Conservation (phyloP, 805 yeast genomes). For the Metschnikowia colocasiae region DNA sequence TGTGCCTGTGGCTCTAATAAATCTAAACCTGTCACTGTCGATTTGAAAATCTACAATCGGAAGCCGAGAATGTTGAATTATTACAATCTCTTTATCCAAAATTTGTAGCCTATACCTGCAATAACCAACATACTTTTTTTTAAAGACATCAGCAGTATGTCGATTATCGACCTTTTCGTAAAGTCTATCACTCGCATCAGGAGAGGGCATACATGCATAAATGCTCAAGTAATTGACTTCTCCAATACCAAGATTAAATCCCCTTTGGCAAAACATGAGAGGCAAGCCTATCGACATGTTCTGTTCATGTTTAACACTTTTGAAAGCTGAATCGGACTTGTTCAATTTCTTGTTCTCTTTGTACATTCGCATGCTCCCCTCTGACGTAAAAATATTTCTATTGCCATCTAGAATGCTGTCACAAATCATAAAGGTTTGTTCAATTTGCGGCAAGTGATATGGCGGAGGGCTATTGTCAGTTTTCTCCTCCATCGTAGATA, state of each 20-base stretch:
- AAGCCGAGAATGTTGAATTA: slow-evolving; percentile 11
- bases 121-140: slow-evolving; percentile 10
- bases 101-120: slow-evolving; percentile 11
- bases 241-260: slow-evolving; percentile 8
- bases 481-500: not conserved
- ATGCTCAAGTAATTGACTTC: slow-evolving; percentile 11
- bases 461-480: not conserved
- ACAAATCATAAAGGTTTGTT: slow-evolving; percentile 11
- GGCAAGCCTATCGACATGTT: slow-evolving; percentile 14
- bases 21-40: slow-evolving; percentile 11
- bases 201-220: slow-evolving; percentile 11
- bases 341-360: slow-evolving; percentile 8
- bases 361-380: slow-evolving; percentile 9
- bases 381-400: slow-evolving; percentile 12
- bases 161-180: slow-evolving; percentile 11
- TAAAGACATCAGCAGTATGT: slow-evolving; percentile 11
- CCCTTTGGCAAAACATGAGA: slow-evolving; percentile 10
- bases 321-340: slow-evolving; percentile 5
- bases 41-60: slow-evolving; percentile 13
- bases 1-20: slow-evolving; percentile 6
- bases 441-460: not conserved
- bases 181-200: slow-evolving; percentile 13
- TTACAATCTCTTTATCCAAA: slow-evolving; percentile 7
- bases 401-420: slow-evolving; percentile 8
- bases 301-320: slow-evolving; percentile 11